Evolutionary conservation across 805 yeast genomes (phyloP), one percentile per base, ranked within the genome.

Genomic region (Candida bentonensis): DNA sequence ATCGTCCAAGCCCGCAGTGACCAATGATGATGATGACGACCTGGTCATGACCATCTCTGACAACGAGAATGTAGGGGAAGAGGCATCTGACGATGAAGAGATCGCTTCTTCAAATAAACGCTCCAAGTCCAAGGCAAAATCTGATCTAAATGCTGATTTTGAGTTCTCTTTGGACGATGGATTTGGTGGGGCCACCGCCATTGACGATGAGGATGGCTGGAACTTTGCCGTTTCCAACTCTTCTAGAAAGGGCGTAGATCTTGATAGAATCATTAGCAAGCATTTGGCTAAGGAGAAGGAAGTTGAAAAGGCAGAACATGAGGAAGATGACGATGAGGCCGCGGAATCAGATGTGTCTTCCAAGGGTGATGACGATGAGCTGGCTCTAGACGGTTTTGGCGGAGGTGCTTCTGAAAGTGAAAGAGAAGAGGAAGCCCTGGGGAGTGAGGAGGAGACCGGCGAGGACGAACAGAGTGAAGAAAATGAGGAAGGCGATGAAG

Each of bases 191-290:
- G 51, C 43, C 17, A 42, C 42, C n/a, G 39, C 46, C 3, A 44
- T 44, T 2, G 60, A 64, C 15, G 64, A 58, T 39, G 77, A 79
- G 44, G 76, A 74, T 46, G 95, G 95, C 3, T 87, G 96, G 96
- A 86, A 86, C 53, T 85, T 87, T 57, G 74, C 70, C 34, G 76
- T 74, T 44, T 76, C 72, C 30, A 66, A 54, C 21, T 52, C 55
- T 11, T 30, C 49, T 34, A 92, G 52, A 45, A 74, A 72, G 49
- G 84, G 79, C 48, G 95, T 86, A 5, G 95, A 89, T 66, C 69
- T 89, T 49, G 96, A 89, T 55, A 78, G 78, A 13, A 89, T 89
- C 44, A 82, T 89, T 53, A 78, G 80, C 64, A 73, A 88, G 61
- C 88, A 84, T 54, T 66, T 80, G 44, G 66, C 73, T 3, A 73